phyloP scores from a whole-genome alignment of 306 rosid species.

The Astragalus membranaceus region DNA sequence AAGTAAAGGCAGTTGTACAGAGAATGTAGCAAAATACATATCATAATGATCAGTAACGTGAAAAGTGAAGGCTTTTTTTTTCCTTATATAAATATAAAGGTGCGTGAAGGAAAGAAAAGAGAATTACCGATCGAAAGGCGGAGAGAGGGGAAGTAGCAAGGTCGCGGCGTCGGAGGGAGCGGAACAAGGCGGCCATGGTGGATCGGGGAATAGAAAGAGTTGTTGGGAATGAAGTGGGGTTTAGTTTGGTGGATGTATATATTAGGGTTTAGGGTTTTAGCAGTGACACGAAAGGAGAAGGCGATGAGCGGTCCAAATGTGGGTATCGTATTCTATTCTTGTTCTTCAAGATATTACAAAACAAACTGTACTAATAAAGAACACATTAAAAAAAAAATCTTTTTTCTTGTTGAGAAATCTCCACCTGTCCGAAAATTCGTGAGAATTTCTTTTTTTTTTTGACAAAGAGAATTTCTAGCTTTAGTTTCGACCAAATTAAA shows the following conservation, averaged over 20 bases:
- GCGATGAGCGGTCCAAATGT: background rate
- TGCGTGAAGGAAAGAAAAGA: background rate
- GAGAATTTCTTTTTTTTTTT: background rate
- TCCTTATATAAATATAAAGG: background rate
- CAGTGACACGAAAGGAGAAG: background rate
- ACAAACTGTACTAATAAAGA: no score
- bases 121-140: slow-evolving; percentile 52
- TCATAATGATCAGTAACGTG: background rate
- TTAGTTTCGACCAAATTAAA: no score
- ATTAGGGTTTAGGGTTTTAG: background rate
- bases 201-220: background rate
- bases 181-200: slow-evolving; percentile 50
- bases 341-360: background rate
- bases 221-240: background rate
- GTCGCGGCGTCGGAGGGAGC: slow-evolving; percentile 48
- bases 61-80: background rate
- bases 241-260: background rate
- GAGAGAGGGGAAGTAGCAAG: slow-evolving; percentile 36
- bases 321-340: background rate
- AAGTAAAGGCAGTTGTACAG: background rate
- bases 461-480: no score
- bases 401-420: background rate
- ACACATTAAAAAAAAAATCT: no score
- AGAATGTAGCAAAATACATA: background rate
- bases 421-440: background rate